These are phyloP conservation scores for Candida qinlingensis DNA, from an alignment of 805 yeast species.

Conservation along the genomic window DNA sequence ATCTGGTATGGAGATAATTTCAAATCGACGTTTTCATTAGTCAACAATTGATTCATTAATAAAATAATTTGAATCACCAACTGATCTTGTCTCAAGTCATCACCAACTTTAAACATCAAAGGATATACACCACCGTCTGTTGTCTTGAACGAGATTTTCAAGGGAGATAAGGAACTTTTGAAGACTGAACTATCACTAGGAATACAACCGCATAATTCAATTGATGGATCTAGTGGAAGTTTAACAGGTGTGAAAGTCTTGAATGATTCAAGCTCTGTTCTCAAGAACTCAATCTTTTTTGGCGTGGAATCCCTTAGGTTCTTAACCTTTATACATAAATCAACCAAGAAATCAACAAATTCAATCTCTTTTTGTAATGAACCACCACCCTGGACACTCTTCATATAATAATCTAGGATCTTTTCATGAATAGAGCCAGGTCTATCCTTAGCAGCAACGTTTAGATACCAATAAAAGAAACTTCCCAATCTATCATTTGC, in stretches of 20 bases:
- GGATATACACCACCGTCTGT: conserved; percentile 51
- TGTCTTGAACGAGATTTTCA: conserved; percentile 74
- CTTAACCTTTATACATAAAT: conserved; percentile 60
- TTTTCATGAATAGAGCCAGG: conserved; percentile 39
- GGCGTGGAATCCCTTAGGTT: conserved; percentile 69
- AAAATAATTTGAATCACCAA: conserved; percentile 89
- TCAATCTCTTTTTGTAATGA: conserved; percentile 55
- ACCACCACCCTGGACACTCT: conserved; percentile 23
- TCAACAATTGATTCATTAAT: conserved; percentile 82
- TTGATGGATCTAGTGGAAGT: conserved; percentile 79
- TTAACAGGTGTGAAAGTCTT: conserved; percentile 51
- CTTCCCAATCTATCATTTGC: conserved; percentile 66
- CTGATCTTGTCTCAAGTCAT: conserved; percentile 92
- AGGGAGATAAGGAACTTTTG: conserved; percentile 85
- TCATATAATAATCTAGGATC: conserved; percentile 41
- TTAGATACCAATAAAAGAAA: conserved; percentile 86
- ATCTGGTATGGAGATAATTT: conserved; percentile 85
- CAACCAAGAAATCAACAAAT: conserved; percentile 60
- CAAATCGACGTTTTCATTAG: conserved; percentile 86
- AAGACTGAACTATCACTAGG: conserved; percentile 82
- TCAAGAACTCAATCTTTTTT: conserved; percentile 65
- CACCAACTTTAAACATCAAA: conserved; percentile 92
- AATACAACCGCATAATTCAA: conserved; percentile 66
- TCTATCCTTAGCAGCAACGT: conserved; percentile 78
- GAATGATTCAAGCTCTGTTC: conserved; percentile 36